A percentile compares a stretch with the other conserved stretches of the same genome.
phyloP scores from a whole-genome alignment of 495 filamentous ascomycete species.

The Aspergillus ellipticus region DNA sequence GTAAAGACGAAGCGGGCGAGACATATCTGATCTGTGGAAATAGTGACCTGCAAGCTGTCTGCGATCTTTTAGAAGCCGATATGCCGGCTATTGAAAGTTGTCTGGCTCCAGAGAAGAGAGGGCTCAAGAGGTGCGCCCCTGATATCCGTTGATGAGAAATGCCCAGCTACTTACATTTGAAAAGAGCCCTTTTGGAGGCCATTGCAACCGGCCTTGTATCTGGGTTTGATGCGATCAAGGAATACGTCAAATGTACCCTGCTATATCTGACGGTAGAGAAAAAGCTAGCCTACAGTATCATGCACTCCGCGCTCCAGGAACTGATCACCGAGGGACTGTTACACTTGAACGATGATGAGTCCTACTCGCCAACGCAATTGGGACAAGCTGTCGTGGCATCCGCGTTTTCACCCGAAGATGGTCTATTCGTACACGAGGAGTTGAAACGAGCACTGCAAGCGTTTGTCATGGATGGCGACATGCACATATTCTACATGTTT shows the following conservation, averaged over 20 bases:
- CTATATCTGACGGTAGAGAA: conserved; percentile 55
- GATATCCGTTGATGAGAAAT: neutral
- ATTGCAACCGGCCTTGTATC: conserved; percentile 70
- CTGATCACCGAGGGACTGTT: conserved; percentile 34
- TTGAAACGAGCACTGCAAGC: conserved; percentile 62
- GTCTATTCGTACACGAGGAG: conserved; percentile 69
- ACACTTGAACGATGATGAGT: conserved; percentile 38
- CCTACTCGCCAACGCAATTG: conserved; percentile 59
- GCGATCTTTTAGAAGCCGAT: conserved; percentile 68
- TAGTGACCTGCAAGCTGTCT: conserved; percentile 64
- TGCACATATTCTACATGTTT: conserved; percentile 81
- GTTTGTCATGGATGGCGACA: conserved; percentile 81
- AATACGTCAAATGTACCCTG: conserved; percentile 68
- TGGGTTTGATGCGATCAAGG: conserved; percentile 61
- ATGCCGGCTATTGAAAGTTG: conserved; percentile 69
- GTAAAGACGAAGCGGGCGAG: conserved; percentile 77
- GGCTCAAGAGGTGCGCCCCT: conserved; percentile 56
- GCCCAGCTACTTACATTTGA: conserved; percentile 7
- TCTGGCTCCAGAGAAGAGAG: conserved; percentile 62
- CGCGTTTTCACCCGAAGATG: conserved; percentile 70
- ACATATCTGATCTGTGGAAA: conserved; percentile 74
- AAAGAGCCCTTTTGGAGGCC: conserved; percentile 69
- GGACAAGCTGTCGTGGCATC: conserved; percentile 73
- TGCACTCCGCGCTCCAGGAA: conserved; percentile 53
- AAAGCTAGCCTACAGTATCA: conserved; percentile 55